Evolutionary conservation across 1,139 yeast genomes (phyloP).

Genomic region (Taiozyma sp.): DNA sequence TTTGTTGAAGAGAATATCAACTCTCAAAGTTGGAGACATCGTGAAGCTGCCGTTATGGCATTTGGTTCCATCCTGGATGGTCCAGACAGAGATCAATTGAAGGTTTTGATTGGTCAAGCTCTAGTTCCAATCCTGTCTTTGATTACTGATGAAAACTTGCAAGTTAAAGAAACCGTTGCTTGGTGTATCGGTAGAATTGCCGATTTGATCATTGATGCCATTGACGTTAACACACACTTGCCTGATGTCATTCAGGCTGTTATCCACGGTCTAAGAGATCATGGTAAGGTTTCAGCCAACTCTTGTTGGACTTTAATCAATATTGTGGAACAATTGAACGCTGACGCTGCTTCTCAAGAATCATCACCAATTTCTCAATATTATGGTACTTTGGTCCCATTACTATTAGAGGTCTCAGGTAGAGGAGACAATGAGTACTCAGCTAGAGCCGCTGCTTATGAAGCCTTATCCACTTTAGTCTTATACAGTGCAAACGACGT

Average conservation of each 20-base stretch:
- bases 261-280: conserved; percentile 74
- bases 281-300: conserved; percentile 88
- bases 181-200: conserved; percentile 98
- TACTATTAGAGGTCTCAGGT: conserved; percentile 61
- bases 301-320: conserved; percentile 98
- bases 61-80: conserved; percentile 96
- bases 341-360: conserved; percentile 46
- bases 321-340: conserved; percentile 75
- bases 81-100: conserved; percentile 72
- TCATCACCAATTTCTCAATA: conserved; percentile 68
- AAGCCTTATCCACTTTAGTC: conserved; percentile 82
- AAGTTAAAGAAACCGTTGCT: conserved; percentile 94
- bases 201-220: conserved; percentile 75
- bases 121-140: conserved; percentile 68
- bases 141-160: conserved; percentile 69
- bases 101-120: conserved; percentile 70
- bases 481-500: conserved; percentile 69
- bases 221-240: conserved; percentile 57
- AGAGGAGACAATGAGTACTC: conserved; percentile 78
- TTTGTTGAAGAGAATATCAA: conserved; percentile 75
- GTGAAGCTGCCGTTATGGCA: conserved; percentile 99
- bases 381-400: conserved; percentile 63
- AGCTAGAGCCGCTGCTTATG: conserved; percentile 94
- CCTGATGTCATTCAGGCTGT: conserved; percentile 70
- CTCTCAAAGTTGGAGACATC: conserved; percentile 67